Base-by-base conservation (phyloP, 306 rosid species). In the Castanea sativa region DNA sequence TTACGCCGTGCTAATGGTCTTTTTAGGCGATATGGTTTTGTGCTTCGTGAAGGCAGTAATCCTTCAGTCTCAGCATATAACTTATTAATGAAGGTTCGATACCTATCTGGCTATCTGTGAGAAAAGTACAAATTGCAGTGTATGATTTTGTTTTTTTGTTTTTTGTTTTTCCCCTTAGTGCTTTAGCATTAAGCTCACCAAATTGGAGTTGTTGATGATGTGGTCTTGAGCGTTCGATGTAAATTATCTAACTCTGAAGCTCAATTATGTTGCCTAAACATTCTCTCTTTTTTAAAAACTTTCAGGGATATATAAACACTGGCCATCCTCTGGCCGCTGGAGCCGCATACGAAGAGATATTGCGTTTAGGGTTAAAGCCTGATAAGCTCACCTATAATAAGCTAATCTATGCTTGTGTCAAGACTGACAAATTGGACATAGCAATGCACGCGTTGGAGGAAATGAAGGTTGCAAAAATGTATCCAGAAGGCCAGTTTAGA, bases 1-100 rank as follows among this genome's bases (percentile, higher is more conserved):
- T 61, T 93, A 73, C 92, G 89, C 83, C 97, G 92, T 78, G 94
- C 96, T 77, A 84, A 85, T 87, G 96, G 96, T 65, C 96, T 91
- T 79, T 93, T 93, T 80, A 90, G 94, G 56, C 86, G 93, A 73
- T 88, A 88, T 83, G 97, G 96, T 49, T 89, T 84, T 81, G 79
- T 89, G n/a, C 85, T 93, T 64, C 91, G 88, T 19, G 91, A 91
- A 81, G 90, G 89, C 41, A 87, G 96, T 79, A 85, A 73, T 49
- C 84, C 83, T 67, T 80, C 92, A 5, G 79, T 91, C 72, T 84
- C 86, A 19, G 92, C 88, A 25, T 93, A 89, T 86, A 91, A 93
- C 89, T 81, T 93, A 74, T 75, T 93, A 78, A 89, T 91, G 89
- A 91, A 93, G 98, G 98, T 93, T 82, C 74, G 77, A 65, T 75